Percentiles rank a stretch among this genome's conserved stretches.
phyloP scores from a whole-genome alignment of 225 moss, liverwort and hornwort species.

The Marchantia polymorpha region DNA sequence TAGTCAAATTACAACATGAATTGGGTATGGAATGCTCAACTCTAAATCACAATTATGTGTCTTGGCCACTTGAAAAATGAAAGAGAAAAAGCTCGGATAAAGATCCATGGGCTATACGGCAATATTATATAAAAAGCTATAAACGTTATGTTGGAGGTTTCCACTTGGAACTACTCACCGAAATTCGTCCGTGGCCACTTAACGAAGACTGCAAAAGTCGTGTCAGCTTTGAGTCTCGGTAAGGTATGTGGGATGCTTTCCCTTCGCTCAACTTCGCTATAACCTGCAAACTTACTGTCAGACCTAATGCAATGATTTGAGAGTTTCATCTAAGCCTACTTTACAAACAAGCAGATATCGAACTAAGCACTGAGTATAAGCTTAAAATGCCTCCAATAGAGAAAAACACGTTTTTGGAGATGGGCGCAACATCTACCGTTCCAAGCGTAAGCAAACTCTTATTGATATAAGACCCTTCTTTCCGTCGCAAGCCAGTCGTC shows the following conservation, averaged over 20 bases:
- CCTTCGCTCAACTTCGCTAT: slow-evolving; percentile 96
- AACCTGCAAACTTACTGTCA: slow-evolving; percentile 49
- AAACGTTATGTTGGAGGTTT: background rate
- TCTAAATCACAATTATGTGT: no score
- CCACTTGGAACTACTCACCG: slow-evolving; percentile 38
- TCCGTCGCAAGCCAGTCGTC: slow-evolving; percentile 88
- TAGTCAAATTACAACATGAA: no score
- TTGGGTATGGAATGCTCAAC: no score
- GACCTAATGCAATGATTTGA: background rate
- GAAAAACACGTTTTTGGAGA: background rate
- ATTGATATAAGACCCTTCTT: slow-evolving; percentile 94
- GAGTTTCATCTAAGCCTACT: background rate
- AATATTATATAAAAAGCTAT: background rate
- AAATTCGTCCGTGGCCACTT: slow-evolving; percentile 95
- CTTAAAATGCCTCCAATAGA: background rate
- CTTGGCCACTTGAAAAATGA: background rate
- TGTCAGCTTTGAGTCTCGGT: slow-evolving; percentile 93
- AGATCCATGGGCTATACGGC: background rate
- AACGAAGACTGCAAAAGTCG: slow-evolving; percentile 92
- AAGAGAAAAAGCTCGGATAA: background rate
- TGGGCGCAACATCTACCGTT: slow-evolving; percentile 51
- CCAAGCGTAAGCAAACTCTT: slow-evolving; percentile 96
- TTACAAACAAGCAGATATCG: background rate
- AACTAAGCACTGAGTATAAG: no score
- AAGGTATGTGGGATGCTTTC: slow-evolving; percentile 92